Percentiles rank a stretch among this genome's conserved stretches.
Evolutionary conservation across 2,329 filamentous ascomycete species (phyloP).

Genomic region (Colletotrichum tabaci): DNA sequence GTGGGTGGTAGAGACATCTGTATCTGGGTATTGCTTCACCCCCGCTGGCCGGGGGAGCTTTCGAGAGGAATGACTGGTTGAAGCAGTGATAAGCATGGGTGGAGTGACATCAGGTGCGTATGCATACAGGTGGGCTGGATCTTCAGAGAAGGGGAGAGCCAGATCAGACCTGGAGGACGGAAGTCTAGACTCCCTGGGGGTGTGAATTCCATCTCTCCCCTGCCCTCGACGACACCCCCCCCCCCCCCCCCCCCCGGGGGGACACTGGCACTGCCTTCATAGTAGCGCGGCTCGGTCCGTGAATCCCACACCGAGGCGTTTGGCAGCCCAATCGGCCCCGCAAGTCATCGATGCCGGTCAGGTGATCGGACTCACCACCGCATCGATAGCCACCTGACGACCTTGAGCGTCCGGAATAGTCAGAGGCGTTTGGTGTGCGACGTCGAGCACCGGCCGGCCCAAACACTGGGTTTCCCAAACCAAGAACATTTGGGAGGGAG

Average conservation of each 20-base stretch:
- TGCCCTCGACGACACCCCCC: too few relatives aligned
- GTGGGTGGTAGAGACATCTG: not conserved
- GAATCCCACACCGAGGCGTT: constrained; percentile 18
- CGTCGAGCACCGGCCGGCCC: constrained; percentile 13
- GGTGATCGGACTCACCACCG: constrained; percentile 38
- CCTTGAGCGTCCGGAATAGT: constrained; percentile 8
- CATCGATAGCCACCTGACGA: constrained; percentile 29
- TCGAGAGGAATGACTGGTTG: not conserved
- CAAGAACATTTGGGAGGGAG: too few relatives aligned
- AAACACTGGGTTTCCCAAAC: constrained; percentile 18
- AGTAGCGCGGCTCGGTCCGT: constrained; percentile 20
- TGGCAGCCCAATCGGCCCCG: constrained; percentile 7
- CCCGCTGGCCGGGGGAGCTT: constrained; percentile 4
- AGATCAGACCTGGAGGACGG: not conserved
- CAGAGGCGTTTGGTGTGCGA: constrained; percentile 26
- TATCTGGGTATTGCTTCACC: too few relatives aligned
- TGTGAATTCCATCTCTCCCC: not conserved
- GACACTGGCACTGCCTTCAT: not conserved
- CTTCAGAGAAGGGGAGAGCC: not conserved
- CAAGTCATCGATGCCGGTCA: constrained; percentile 22
- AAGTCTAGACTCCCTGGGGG: constrained; percentile 13
- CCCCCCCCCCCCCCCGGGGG: too few relatives aligned
- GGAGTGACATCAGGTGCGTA: constrained; percentile 5
- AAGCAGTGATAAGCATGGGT: constrained; percentile 13
- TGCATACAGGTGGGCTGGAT: not conserved